phyloP scores from a whole-genome alignment of 1,139 yeast species.

The Groenewaldozyma auringiensis region DNA sequence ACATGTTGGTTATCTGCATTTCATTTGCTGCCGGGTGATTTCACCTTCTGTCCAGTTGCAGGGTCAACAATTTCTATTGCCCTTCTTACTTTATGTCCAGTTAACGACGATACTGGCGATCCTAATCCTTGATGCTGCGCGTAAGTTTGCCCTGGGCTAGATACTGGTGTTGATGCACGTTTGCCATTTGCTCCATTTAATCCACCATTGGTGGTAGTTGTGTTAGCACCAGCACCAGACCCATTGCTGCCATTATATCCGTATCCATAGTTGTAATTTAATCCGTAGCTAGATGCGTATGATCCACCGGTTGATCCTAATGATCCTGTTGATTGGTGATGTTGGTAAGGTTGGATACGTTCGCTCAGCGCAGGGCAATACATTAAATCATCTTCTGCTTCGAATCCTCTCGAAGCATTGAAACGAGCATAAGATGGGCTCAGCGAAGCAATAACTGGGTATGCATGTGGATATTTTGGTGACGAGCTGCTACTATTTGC shows the following conservation, averaged over 20 bases:
- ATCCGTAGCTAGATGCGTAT: background rate
- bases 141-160: background rate
- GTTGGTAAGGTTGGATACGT: conserved; percentile 6
- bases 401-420: conserved; percentile 61
- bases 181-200: background rate
- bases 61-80: conserved; percentile 76
- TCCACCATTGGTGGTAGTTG: no score
- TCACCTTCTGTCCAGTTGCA: conserved; percentile 60
- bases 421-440: conserved; percentile 33
- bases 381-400: conserved; percentile 61
- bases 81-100: conserved; percentile 20
- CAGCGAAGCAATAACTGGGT: conserved; percentile 14
- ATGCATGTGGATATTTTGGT: conserved; percentile 14
- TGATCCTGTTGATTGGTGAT: conserved; percentile 1
- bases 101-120: conserved; percentile 11
- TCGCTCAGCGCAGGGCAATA: conserved; percentile 39
- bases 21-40: conserved; percentile 8
- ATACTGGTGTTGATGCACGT: background rate
- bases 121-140: conserved; percentile 6
- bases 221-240: background rate
- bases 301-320: background rate
- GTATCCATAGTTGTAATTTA: background rate
- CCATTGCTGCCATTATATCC: background rate
- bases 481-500: background rate
- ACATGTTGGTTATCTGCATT: no score